Conservation (phyloP, 345 rosid species). For the Lepidium didymum region DNA sequence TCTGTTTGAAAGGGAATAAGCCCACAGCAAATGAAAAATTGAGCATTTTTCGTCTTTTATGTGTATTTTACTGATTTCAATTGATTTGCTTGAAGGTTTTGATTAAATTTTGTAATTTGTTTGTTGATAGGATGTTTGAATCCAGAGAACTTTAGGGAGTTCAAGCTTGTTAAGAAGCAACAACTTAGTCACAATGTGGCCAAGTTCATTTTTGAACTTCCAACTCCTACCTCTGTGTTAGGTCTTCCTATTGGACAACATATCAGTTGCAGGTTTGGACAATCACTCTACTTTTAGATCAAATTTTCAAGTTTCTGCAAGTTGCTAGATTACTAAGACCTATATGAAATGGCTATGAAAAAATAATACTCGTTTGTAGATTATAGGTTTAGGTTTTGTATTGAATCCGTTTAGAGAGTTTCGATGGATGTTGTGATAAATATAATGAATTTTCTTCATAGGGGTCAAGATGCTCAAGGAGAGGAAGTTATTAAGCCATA, state of each 20-base stretch:
- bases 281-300: not conserved
- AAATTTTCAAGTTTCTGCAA: not conserved
- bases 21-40: not conserved
- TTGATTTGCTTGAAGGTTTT: not conserved
- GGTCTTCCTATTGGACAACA: slow-evolving; percentile 99
- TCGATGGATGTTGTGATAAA: not conserved
- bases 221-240: slow-evolving; percentile 66
- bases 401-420: not conserved
- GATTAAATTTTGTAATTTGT: not conserved
- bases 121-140: slow-evolving; percentile 56
- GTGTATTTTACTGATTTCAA: not conserved
- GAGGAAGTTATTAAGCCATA: slow-evolving; percentile 91
- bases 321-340: not conserved
- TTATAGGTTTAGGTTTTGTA: not conserved
- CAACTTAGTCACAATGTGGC: slow-evolving; percentile 97
- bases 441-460: slow-evolving; percentile 13
- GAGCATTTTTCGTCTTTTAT: not conserved
- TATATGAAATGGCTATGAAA: not conserved
- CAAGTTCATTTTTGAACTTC: slow-evolving; percentile 75
- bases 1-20: not conserved
- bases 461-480: slow-evolving; percentile 83
- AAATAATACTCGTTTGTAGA: not conserved
- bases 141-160: slow-evolving; percentile 85
- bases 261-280: slow-evolving; percentile 79
- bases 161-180: slow-evolving; percentile 74